Percentiles rank a stretch among this genome's conserved stretches.
These are phyloP conservation scores for Coffea humblotiana DNA, from an alignment of 305 asterid genomes.

Conservation along the genomic window DNA sequence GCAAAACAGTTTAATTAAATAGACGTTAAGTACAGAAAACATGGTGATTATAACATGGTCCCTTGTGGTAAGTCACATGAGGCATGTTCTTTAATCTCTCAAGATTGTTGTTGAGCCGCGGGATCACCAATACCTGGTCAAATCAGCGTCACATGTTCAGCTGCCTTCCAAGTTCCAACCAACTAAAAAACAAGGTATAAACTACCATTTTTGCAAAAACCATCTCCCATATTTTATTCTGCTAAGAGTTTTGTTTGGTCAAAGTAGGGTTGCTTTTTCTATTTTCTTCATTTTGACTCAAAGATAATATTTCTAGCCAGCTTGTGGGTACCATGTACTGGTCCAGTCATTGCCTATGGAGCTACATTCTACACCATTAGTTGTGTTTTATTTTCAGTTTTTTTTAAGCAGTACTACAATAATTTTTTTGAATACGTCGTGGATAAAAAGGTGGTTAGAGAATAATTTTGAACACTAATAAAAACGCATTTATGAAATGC, in stretches of 20 bases:
- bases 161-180: slow-evolving; percentile 25
- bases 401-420: no score
- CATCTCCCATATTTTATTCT: neutral
- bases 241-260: neutral
- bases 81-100: slow-evolving; percentile 45
- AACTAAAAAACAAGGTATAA: slow-evolving; percentile 14
- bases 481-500: no score
- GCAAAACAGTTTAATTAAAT: slow-evolving; percentile 21
- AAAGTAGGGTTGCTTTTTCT: neutral
- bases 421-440: no score
- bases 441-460: no score
- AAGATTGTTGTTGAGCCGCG: slow-evolving; percentile 24
- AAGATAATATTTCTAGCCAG: no score
- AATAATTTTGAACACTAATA: no score
- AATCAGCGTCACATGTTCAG: slow-evolving; percentile 45
- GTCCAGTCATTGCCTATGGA: no score
- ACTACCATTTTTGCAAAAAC: neutral
- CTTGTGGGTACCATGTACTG: no score
- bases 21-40: slow-evolving; percentile 16
- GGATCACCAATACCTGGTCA: slow-evolving; percentile 23
- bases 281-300: no score
- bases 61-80: slow-evolving; percentile 43
- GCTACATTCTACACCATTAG: no score
- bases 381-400: no score
- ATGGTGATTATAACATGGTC: slow-evolving; percentile 28